Conservation (phyloP, 2,329 filamentous ascomycete genomes). For the Polytolypa hystricis region DNA sequence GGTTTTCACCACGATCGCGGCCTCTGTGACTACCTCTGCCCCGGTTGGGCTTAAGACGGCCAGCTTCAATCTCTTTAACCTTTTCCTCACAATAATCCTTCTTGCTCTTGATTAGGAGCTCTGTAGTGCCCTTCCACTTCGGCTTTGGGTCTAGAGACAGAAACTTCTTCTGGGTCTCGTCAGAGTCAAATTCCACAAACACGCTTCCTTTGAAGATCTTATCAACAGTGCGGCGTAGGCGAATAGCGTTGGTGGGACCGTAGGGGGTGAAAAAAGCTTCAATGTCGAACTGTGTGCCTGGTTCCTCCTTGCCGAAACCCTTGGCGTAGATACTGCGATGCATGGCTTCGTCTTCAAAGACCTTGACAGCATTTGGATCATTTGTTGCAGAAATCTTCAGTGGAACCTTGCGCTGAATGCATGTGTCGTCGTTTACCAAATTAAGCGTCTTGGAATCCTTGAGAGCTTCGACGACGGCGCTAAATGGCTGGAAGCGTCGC, state of each 20-base stretch:
- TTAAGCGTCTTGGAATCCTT: conserved; percentile 64
- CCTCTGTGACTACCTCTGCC: conserved; percentile 33
- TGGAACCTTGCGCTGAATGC: conserved; percentile 64
- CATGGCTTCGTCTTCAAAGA: conserved; percentile 55
- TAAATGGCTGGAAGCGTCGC: conserved; percentile 84
- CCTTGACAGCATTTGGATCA: conserved; percentile 42
- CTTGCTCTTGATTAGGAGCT: conserved; percentile 79
- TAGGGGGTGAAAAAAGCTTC: conserved; percentile 81
- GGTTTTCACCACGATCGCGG: conserved; percentile 20
- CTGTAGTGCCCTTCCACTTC: conserved; percentile 62
- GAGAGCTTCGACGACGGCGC: conserved; percentile 70
- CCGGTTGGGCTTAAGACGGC: conserved; percentile 53
- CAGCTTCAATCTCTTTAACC: conserved; percentile 57
- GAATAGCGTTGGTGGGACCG: conserved; percentile 69
- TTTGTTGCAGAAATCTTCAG: conserved; percentile 45
- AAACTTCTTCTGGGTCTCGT: conserved; percentile 71
- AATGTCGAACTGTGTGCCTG: conserved; percentile 81
- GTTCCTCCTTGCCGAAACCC: conserved; percentile 78
- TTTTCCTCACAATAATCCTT: conserved; percentile 74
- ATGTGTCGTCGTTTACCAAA: conserved; percentile 61
- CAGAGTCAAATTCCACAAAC: conserved; percentile 80
- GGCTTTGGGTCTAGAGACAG: conserved; percentile 69
- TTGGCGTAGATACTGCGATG: conserved; percentile 78
- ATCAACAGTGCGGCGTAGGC: conserved; percentile 65
- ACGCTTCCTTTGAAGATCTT: conserved; percentile 89